phyloP scores from a whole-genome alignment of 2,329 filamentous ascomycete species.

The Penicillium freii region DNA sequence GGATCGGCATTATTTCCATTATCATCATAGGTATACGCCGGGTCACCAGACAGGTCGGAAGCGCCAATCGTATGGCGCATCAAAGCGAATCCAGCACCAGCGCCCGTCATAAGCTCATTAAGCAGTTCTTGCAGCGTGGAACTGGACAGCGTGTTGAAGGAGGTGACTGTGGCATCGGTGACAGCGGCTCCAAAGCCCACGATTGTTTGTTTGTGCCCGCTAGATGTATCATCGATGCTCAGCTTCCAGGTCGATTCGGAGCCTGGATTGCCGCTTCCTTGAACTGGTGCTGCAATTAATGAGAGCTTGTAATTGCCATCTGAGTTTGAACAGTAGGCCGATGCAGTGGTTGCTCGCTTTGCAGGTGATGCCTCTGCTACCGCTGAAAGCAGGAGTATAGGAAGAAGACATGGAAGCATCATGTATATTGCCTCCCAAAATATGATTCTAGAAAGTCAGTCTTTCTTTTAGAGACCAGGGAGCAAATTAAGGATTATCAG shows the following conservation, averaged over 20 bases:
- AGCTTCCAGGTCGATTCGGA: constrained; percentile 28
- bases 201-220: constrained; percentile 30
- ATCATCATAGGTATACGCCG: constrained; percentile 41
- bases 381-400: background rate
- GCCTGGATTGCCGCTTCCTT: constrained; percentile 20
- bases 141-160: constrained; percentile 34
- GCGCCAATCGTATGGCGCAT: constrained; percentile 44
- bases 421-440: background rate
- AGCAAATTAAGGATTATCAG: background rate
- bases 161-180: constrained; percentile 40
- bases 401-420: background rate
- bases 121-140: constrained; percentile 32
- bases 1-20: constrained; percentile 35
- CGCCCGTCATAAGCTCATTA: constrained; percentile 34
- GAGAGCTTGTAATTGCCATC: constrained; percentile 29
- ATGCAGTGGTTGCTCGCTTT: constrained; percentile 20
- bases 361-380: constrained; percentile 7
- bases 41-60: constrained; percentile 35
- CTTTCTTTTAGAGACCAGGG: background rate
- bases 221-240: constrained; percentile 26
- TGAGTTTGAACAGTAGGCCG: constrained; percentile 30
- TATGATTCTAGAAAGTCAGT: background rate
- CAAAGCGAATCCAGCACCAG: constrained; percentile 38
- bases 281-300: constrained; percentile 19
- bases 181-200: constrained; percentile 40